These are phyloP conservation scores for Fagus crenata DNA, from an alignment of 306 rosid genomes.

Conservation along the genomic window DNA sequence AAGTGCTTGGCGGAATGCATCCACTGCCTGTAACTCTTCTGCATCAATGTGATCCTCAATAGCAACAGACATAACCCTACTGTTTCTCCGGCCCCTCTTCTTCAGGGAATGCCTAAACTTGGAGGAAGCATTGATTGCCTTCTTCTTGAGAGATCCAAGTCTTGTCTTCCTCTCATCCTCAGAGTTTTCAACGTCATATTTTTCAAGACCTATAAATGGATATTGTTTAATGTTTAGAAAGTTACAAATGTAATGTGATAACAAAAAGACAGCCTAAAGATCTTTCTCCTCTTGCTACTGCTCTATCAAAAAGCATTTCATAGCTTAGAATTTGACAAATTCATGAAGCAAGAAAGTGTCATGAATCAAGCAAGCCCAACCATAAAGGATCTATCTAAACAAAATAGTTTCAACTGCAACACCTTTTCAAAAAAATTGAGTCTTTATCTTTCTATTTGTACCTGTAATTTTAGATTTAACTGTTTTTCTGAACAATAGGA, in stretches of 20 bases:
- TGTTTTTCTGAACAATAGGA: too few species aligned
- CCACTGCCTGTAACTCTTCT: constrained; percentile 71
- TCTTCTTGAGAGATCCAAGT: constrained; percentile 77
- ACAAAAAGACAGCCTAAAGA: constrained; percentile 20
- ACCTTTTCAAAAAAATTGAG: not conserved
- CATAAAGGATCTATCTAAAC: not conserved
- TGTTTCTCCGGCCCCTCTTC: constrained; percentile 72
- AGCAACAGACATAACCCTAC: constrained; percentile 64
- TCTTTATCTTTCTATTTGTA: not conserved
- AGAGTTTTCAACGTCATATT: constrained; percentile 36
- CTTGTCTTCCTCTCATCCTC: constrained; percentile 82
- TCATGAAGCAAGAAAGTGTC: not conserved
- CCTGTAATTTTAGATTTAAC: too few species aligned
- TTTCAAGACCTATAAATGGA: constrained; percentile 43
- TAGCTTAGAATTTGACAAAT: not conserved
- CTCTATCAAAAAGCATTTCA: not conserved
- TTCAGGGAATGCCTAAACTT: constrained; percentile 68
- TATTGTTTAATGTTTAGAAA: not conserved
- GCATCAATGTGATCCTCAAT: constrained; percentile 71
- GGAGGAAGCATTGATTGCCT: constrained; percentile 80
- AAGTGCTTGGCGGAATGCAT: constrained; percentile 80
- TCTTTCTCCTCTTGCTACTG: not conserved
- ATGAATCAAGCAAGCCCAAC: not conserved
- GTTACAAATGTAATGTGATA: constrained; percentile 15
- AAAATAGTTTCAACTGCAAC: not conserved